Conservation (phyloP, 2,329 filamentous ascomycete genomes). For the Domatiomyces globalis region DNA sequence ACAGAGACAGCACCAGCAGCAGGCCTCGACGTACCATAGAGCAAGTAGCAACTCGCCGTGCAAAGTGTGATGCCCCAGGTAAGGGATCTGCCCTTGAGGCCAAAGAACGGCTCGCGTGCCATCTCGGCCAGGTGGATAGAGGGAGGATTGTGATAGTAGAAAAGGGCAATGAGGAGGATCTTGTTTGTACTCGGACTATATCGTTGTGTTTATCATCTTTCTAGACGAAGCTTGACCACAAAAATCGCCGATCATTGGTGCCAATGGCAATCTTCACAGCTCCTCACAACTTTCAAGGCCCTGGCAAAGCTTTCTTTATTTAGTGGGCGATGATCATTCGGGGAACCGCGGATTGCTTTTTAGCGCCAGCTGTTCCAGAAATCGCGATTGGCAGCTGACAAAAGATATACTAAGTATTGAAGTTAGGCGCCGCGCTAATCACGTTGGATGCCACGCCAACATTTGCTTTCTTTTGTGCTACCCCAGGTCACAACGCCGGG, state of each 20-base stretch:
- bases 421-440: neutral
- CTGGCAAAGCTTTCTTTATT: neutral
- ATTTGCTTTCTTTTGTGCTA: too few relatives aligned
- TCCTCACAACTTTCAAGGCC: neutral
- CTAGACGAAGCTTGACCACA: neutral
- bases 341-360: neutral
- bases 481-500: neutral
- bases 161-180: neutral
- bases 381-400: neutral
- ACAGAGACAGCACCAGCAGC: neutral
- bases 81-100: conserved; percentile 6
- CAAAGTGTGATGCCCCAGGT: conserved; percentile 7
- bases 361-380: neutral
- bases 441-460: too few relatives aligned
- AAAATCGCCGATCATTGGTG: neutral
- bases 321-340: neutral
- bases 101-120: conserved; percentile 5
- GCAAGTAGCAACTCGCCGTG: conserved; percentile 7
- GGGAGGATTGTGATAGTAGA: neutral
- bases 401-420: neutral
- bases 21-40: conserved; percentile 4
- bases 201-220: neutral
- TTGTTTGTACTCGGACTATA: neutral
- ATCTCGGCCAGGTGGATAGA: neutral
- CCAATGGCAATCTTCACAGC: neutral